Base-by-base conservation (phyloP, 805 yeast genomes). In the Lachancea dasiensis region DNA sequence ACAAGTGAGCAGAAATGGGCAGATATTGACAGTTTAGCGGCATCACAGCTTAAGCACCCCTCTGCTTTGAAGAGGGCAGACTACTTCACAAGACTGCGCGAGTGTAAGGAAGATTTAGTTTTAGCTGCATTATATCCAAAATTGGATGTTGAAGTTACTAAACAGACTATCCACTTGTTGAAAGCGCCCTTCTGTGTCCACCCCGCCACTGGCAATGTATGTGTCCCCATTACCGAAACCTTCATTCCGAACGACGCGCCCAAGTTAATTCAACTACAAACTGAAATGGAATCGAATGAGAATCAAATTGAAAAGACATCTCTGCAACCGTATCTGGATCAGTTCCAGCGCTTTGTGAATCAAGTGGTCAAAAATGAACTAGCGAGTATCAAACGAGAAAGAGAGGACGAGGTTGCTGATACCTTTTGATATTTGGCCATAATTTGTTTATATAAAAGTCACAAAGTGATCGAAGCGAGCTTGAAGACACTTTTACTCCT, bases 151-250 rank as follows among this genome's bases (percentile, higher is more conserved):
- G 95, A 89, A 60, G 98, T 92, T 24, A 83, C 97, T 6, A 74
- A 81, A 48, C 92, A 84, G 58, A 70, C 89, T 53, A 86, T 80
- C 63, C 98, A 92, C 67, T 78, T 92, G 63, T 72, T 92, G 51
- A 92, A 92, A 58, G 84, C 97, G 1, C 98, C 98, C 13, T 92
- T 92, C 59, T 90, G 97, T 66, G 79, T 92, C 29, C 98, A 92
- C 60, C 98, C 98, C 2, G 80, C 86, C 2, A 92, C 98, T 0
- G 96, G 96, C 6, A 82, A 85, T 51, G 84, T 92, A 3, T 92
- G 97, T 74, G 95, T 92, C 6, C 96, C 97, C 0, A 81, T 61
- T 13, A 45, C 46, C 22, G 56, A 50, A 17, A 13, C 39, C 6
- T 92, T 90, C 54, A 77, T 81, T 50, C 97, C 97, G 2, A 72